Evolutionary conservation across 2,329 filamentous ascomycete species (phyloP).

Genomic region (Neofusicoccum cordaticola): DNA sequence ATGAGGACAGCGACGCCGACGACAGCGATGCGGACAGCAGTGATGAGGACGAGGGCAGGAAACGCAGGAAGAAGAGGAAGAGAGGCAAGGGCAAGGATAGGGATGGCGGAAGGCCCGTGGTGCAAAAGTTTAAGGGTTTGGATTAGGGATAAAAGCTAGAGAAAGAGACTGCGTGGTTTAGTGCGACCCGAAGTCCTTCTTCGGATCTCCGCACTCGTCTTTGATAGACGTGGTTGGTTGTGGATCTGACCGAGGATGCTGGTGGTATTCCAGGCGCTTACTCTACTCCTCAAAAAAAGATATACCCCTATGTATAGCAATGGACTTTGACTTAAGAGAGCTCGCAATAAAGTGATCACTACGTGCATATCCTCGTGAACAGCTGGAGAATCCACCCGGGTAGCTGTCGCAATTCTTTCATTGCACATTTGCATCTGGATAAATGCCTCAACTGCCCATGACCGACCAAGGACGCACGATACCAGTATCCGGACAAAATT

Average conservation of each 20-base stretch:
- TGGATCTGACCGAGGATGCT: background rate
- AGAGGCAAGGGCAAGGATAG: constrained; percentile 35
- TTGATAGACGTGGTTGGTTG: background rate
- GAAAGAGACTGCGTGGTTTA: background rate
- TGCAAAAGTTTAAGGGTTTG: constrained; percentile 34
- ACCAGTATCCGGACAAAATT: too few relatives aligned
- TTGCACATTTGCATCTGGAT: too few relatives aligned
- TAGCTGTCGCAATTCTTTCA: too few relatives aligned
- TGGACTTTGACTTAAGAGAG: background rate
- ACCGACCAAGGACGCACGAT: too few relatives aligned
- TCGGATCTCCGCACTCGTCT: background rate
- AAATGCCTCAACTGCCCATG: too few relatives aligned
- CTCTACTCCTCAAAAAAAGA: background rate
- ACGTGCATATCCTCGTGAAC: too few relatives aligned
- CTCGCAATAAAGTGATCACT: too few relatives aligned
- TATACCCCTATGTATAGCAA: constrained; percentile 6
- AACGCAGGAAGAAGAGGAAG: constrained; percentile 46
- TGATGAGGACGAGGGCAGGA: constrained; percentile 44
- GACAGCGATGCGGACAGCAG: constrained; percentile 28
- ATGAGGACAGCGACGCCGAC: constrained; percentile 35
- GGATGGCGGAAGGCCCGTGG: constrained; percentile 24
- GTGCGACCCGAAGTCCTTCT: background rate
- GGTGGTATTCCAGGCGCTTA: background rate
- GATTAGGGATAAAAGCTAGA: constrained; percentile 17
- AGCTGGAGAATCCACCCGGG: too few relatives aligned